Conservation (phyloP, 305 asterid genomes). For the Fraxinus platypoda region DNA sequence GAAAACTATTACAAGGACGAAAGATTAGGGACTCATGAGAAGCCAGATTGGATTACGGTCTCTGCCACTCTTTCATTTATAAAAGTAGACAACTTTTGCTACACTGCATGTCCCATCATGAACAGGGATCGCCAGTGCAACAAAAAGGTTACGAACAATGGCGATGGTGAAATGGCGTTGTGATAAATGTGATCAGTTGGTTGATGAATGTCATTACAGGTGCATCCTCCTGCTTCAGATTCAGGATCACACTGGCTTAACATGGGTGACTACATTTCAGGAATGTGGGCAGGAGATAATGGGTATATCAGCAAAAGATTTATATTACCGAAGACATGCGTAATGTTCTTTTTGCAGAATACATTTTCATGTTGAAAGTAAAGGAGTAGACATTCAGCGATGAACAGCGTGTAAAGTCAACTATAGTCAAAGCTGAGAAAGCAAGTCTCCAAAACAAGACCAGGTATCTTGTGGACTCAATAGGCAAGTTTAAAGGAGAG, state of each 20-base stretch:
- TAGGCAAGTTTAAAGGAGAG: slow-evolving; percentile 50
- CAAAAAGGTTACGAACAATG: slow-evolving; percentile 46
- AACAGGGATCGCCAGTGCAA: slow-evolving; percentile 44
- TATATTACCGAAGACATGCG: slow-evolving; percentile 51
- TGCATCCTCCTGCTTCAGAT: slow-evolving; percentile 46
- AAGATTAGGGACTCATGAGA: slow-evolving; percentile 78
- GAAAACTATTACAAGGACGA: slow-evolving; percentile 81
- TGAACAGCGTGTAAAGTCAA: slow-evolving; percentile 84
- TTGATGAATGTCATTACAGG: slow-evolving; percentile 50
- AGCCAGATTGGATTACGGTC: slow-evolving; percentile 87
- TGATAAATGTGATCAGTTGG: slow-evolving; percentile 44
- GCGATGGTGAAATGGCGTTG: slow-evolving; percentile 50
- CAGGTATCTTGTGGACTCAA: slow-evolving; percentile 44
- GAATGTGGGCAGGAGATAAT: slow-evolving; percentile 46
- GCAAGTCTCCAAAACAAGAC: slow-evolving; percentile 52
- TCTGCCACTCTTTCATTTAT: slow-evolving; percentile 65
- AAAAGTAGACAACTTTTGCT: slow-evolving; percentile 69
- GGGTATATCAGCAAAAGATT: slow-evolving; percentile 30
- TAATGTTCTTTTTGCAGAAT: slow-evolving; percentile 50
- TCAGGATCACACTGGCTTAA: slow-evolving; percentile 37
- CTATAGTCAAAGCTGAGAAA: slow-evolving; percentile 70
- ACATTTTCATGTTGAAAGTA: slow-evolving; percentile 71
- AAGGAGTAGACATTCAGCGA: slow-evolving; percentile 78
- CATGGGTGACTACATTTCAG: slow-evolving; percentile 52
- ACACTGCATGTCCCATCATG: slow-evolving; percentile 43